phyloP scores from a whole-genome alignment of 2,329 filamentous ascomycete genomes.

The Neofusicoccum laricinum region DNA sequence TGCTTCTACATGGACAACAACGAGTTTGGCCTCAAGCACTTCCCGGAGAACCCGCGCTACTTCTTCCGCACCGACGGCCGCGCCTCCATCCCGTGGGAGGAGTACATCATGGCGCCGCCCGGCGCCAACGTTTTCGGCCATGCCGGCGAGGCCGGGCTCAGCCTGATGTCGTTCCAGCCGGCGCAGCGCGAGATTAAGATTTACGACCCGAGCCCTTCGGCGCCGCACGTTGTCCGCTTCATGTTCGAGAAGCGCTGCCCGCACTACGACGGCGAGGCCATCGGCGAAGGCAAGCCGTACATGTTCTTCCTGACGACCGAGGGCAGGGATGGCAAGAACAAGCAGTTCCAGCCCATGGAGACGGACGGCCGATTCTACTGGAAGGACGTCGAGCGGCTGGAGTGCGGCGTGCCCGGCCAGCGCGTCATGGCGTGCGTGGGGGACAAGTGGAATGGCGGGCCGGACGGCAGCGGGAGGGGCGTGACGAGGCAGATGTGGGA shows the following conservation, averaged over 20 bases:
- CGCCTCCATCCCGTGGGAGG: conserved; percentile 66
- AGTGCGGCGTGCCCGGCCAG: conserved; percentile 43
- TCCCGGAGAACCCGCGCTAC: conserved; percentile 63
- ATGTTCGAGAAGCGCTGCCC: conserved; percentile 75
- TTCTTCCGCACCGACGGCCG: conserved; percentile 76
- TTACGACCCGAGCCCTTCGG: conserved; percentile 42
- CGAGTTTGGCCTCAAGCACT: conserved; percentile 78
- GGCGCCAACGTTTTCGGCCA: conserved; percentile 45
- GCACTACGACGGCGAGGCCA: conserved; percentile 74
- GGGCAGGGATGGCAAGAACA: conserved; percentile 60
- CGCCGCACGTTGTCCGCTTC: conserved; percentile 61
- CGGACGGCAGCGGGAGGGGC: conserved; percentile 13
- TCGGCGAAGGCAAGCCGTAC: conserved; percentile 64
- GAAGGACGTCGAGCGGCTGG: conserved; percentile 61
- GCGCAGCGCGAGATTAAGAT: conserved; percentile 59
- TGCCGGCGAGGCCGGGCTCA: conserved; percentile 50
- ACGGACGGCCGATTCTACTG: conserved; percentile 81
- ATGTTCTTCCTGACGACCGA: conserved; percentile 66
- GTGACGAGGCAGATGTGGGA: conserved; percentile 15
- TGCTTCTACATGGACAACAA: conserved; percentile 67
- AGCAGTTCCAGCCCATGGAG: conserved; percentile 64
- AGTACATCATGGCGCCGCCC: conserved; percentile 67
- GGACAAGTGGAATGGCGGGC: conserved; percentile 9
- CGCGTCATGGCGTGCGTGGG: conserved; percentile 1
- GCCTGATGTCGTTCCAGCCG: conserved; percentile 61